A percentile compares a stretch with the other conserved stretches of the same genome.
Evolutionary conservation across 176 grass and related monocot genomes (phyloP).

Genomic region (Bonia amplexicaulis): DNA sequence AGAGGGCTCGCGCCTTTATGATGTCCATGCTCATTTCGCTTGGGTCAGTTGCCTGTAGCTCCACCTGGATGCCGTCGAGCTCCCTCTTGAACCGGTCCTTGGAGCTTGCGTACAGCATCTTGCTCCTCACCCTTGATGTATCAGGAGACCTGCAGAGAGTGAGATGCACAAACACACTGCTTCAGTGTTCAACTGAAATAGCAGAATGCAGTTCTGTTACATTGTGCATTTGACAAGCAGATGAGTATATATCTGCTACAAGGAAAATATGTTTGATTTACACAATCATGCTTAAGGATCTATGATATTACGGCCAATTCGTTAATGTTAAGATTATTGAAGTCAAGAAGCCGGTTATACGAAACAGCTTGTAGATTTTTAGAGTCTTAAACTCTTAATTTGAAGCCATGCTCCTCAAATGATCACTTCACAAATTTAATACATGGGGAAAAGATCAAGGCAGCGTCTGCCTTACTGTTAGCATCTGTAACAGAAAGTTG

Average conservation of each 20-base stretch:
- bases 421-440: neutral
- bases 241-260: neutral
- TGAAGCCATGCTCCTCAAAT: neutral
- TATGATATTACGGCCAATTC: neutral
- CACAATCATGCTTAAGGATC: neutral
- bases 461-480: constrained; percentile 18
- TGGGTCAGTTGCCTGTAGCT: constrained; percentile 90
- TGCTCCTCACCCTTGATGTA: constrained; percentile 74
- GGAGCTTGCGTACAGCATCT: constrained; percentile 93
- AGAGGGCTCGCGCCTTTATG: constrained; percentile 80
- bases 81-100: constrained; percentile 98
- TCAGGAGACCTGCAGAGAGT: constrained; percentile 67
- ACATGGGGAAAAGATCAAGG: neutral
- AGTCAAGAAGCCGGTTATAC: neutral
- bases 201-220: neutral
- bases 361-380: neutral
- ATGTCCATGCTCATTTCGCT: constrained; percentile 99
- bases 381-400: constrained; percentile 1
- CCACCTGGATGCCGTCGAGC: constrained; percentile 91
- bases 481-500: neutral
- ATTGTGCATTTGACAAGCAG: neutral
- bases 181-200: constrained; percentile 18
- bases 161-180: neutral
- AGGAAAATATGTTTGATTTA: neutral
- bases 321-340: neutral